Evolutionary conservation across 805 yeast genomes (phyloP), one percentile per base, ranked within the genome.

Genomic region (Scheffersomyces lignosus): DNA sequence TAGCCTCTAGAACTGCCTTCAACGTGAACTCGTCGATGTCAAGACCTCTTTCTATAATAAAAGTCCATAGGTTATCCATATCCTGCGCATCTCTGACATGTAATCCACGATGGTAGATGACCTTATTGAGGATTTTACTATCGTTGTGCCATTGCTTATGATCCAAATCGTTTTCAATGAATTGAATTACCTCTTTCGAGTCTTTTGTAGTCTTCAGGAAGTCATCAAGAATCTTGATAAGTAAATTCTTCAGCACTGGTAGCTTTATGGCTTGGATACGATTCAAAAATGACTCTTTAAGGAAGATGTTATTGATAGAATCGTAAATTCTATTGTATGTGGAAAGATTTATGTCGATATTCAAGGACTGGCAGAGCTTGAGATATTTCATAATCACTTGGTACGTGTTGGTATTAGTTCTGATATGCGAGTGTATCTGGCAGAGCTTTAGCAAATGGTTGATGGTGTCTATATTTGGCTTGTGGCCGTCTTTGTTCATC

Each of bases 401-500:
- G 39, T 60, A 63, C 0, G 70, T 64, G 42, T 59, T 63, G 10
- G 62, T 47, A 4, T 49, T 46, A 1, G 65, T 56, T 13, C 72
- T 43, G 17, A 64, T 58, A 12, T 48, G 48, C 3, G 66, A 47
- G 41, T 69, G 71, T 12, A 52, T 48, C 27, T 52, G 44, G 33
- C 65, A 53, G 16, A 60, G 45, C 32, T 60, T 60, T 24, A 69
- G 44, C 28, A 68, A 52, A 33, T 52, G 50, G 48, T 69, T 67
- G 37, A 69, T 62, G 33, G 73, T 69, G 31, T 63, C 64, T 23
- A 64, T 54, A 40, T 67, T 64, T 5, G 70, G 70, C n/a, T 43
- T 41, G 33, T 63, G 66, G 3, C 70, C 70, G 37, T 69, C 73
- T 37, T 63, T 57, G 26, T 60, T 48, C 73, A 70, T 67, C 18